Conservation (phyloP, 768 basidiomycete species). For the Trametes cinnabarina region DNA sequence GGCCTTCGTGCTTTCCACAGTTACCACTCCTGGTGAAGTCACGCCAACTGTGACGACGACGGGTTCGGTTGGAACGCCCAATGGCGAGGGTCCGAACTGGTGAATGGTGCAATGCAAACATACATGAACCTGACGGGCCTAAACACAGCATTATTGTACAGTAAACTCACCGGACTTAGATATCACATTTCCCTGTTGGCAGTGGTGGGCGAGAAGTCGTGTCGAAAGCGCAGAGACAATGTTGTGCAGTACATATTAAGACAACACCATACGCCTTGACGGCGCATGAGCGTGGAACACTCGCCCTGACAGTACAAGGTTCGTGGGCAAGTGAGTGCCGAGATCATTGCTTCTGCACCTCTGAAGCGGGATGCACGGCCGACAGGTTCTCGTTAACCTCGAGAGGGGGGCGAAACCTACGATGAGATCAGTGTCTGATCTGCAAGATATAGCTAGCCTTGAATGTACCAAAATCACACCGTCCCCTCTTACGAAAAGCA, state of each 20-base stretch:
- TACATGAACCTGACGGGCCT: background rate
- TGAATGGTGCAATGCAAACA: background rate
- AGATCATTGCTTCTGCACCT: background rate
- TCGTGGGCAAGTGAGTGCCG: slow-evolving; percentile 29
- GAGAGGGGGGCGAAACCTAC: slow-evolving; percentile 79
- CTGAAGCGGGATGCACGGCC: background rate
- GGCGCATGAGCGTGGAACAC: background rate
- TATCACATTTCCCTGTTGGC: background rate
- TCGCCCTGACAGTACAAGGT: slow-evolving; percentile 28
- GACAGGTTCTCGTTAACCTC: slow-evolving; percentile 28
- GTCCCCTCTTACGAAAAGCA: slow-evolving; percentile 97
- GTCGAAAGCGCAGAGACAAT: background rate
- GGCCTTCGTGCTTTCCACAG: too few species aligned
- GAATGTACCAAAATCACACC: slow-evolving; percentile 87
- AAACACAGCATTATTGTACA: background rate
- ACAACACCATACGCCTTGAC: slow-evolving; percentile 3
- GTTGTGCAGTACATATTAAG: background rate
- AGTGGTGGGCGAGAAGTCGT: background rate
- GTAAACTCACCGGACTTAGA: slow-evolving; percentile 6
- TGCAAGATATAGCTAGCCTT: background rate
- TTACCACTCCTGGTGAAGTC: background rate
- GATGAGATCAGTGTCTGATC: background rate
- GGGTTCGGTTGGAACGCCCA: background rate
- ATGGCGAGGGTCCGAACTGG: background rate
- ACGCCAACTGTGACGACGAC: background rate